A percentile compares a stretch with the other conserved stretches of the same genome.
Evolutionary conservation across 768 basidiomycete genomes (phyloP).

Genomic region (Cantharellus cinnabarinus): DNA sequence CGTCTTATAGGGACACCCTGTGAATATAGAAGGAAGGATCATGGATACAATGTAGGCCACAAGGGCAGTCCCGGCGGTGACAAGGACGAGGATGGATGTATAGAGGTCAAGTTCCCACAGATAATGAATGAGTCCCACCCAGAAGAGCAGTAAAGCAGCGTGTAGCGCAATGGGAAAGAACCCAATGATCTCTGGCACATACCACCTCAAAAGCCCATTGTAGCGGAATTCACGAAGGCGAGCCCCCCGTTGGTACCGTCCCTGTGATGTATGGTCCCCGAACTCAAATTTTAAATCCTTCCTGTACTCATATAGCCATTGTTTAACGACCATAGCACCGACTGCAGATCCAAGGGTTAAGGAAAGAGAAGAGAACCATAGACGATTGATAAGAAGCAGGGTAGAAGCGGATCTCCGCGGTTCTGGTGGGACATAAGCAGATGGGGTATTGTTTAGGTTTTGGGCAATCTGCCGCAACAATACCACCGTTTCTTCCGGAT

Average conservation of each 20-base stretch:
- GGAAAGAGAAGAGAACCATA: neutral
- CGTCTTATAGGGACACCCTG: neutral
- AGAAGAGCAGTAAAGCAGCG: neutral
- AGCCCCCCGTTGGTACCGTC: neutral
- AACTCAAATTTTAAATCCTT: neutral
- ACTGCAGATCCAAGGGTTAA: neutral
- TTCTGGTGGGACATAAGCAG: neutral
- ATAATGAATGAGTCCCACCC: neutral
- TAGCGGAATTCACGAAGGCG: neutral
- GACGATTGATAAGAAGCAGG: neutral
- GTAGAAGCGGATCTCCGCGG: neutral
- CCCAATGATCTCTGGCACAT: neutral
- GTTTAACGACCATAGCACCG: neutral
- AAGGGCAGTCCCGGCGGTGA: neutral
- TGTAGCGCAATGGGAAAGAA: neutral
- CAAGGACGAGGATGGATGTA: neutral
- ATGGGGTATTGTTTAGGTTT: neutral
- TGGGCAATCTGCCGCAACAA: neutral
- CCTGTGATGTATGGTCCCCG: neutral
- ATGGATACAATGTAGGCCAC: neutral
- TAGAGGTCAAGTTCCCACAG: neutral
- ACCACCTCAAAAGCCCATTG: neutral
- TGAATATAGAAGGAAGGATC: neutral
- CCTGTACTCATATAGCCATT: neutral
- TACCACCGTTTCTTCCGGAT: neutral